phyloP scores from a whole-genome alignment of 176 grass and related monocot genomes.

The Poa annua region DNA sequence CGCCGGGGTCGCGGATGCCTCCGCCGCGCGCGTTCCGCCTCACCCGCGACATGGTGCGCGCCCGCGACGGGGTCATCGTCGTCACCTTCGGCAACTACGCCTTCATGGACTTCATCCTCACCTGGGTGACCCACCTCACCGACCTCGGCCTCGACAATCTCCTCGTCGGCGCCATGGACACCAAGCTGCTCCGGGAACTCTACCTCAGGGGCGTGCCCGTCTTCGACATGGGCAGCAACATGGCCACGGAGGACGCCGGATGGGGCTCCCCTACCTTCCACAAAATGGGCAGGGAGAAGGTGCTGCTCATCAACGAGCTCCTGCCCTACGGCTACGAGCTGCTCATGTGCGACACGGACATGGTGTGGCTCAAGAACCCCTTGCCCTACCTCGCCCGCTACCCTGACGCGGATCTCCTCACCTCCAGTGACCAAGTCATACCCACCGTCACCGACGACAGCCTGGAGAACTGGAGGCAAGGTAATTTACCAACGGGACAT shows the following conservation, averaged over 20 bases:
- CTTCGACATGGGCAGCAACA: constrained; percentile 94
- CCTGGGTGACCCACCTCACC: constrained; percentile 84
- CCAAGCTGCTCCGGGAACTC: constrained; percentile 75
- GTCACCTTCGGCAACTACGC: constrained; percentile 92
- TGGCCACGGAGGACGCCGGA: constrained; percentile 85
- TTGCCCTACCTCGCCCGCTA: constrained; percentile 80
- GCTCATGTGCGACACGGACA: constrained; percentile 98
- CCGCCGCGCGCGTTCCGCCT: constrained; percentile 61
- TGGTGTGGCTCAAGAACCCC: constrained; percentile 99
- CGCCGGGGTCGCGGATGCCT: constrained; percentile 53
- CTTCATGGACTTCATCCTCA: constrained; percentile 93
- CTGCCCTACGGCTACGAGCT: constrained; percentile 87
- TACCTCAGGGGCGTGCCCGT: constrained; percentile 80
- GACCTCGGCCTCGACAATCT: constrained; percentile 71
- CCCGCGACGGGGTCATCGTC: constrained; percentile 66
- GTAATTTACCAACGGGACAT: constrained; percentile 54
- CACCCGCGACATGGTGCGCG: constrained; percentile 66
- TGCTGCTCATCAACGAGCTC: constrained; percentile 89
- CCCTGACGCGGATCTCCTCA: constrained; percentile 87
- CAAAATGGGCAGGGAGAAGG: constrained; percentile 99
- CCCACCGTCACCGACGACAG: constrained; percentile 95
- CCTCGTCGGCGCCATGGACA: constrained; percentile 97
- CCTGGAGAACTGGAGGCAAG: constrained; percentile 86
- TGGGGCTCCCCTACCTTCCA: constrained; percentile 98
- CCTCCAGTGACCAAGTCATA: constrained; percentile 91